Evolutionary conservation across 2,329 filamentous ascomycete genomes (phyloP).

Genomic region (Aspergillus sp.): DNA sequence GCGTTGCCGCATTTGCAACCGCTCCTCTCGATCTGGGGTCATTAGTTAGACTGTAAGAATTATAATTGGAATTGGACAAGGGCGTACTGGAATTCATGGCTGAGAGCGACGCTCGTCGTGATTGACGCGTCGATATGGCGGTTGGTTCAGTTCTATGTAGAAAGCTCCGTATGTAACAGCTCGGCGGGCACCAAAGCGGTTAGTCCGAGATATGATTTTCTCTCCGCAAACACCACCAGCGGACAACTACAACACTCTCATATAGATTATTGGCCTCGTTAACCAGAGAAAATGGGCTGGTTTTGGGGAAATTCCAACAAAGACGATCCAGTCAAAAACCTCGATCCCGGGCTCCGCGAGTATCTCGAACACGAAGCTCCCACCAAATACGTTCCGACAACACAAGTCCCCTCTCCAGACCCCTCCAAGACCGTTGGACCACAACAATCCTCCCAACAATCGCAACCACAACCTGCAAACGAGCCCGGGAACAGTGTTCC

Average conservation of each 20-base stretch:
- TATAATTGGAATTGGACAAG: constrained; percentile 3
- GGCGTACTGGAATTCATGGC: constrained; percentile 35
- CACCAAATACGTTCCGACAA: constrained; percentile 53
- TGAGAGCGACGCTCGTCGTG: constrained; percentile 23
- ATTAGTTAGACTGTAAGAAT: constrained; percentile 5
- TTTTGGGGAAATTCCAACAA: constrained; percentile 50
- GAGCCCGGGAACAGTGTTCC: constrained; percentile 26
- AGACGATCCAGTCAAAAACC: constrained; percentile 62
- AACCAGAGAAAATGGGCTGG: constrained; percentile 52
- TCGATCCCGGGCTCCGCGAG: constrained; percentile 76
- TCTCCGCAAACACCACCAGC: constrained; percentile 4
- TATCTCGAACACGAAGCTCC: constrained; percentile 80
- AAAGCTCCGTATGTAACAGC: neutral
- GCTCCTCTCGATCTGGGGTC: constrained; percentile 45
- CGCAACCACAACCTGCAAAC: constrained; percentile 17
- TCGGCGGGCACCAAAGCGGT: neutral
- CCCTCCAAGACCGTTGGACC: constrained; percentile 12
- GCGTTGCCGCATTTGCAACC: constrained; percentile 51
- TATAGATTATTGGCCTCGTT: neutral
- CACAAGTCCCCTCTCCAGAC: constrained; percentile 15
- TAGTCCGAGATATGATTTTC: constrained; percentile 2
- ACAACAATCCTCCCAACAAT: neutral
- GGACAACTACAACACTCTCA: neutral
- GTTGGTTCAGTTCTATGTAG: neutral
- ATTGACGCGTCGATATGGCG: constrained; percentile 24